A percentile compares a stretch with the other conserved stretches of the same genome.
phyloP scores from a whole-genome alignment of 108 stramenopile genomes.

The Cyclotella baltica region DNA sequence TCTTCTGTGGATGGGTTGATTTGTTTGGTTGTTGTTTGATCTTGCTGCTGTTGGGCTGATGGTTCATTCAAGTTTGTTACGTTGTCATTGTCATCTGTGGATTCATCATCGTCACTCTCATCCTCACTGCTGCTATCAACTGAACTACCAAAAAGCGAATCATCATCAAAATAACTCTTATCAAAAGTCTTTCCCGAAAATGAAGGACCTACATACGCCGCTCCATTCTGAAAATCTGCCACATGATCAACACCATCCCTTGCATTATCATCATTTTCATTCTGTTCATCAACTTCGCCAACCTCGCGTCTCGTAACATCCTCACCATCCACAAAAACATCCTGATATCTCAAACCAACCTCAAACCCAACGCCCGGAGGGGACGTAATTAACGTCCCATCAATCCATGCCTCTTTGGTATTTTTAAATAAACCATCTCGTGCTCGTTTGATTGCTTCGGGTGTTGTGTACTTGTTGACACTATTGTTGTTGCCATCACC shows the following conservation, averaged over 20 bases:
- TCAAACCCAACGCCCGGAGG: conserved; percentile 74
- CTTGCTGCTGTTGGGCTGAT: conserved; percentile 24
- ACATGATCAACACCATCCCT: conserved; percentile 1
- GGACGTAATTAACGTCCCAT: conserved; percentile 73
- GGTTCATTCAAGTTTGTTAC: neutral
- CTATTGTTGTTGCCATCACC: conserved; percentile 21
- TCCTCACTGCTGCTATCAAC: conserved; percentile 39
- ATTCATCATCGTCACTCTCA: conserved; percentile 31
- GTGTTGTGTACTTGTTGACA: conserved; percentile 46
- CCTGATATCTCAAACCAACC: conserved; percentile 70
- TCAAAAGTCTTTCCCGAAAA: conserved; percentile 43
- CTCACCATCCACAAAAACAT: conserved; percentile 61
- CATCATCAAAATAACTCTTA: conserved; percentile 78
- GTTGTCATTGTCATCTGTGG: conserved; percentile 29
- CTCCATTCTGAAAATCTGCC: neutral
- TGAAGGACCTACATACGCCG: neutral
- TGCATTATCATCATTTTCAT: neutral
- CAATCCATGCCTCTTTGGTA: conserved; percentile 62
- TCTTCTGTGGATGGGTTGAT: neutral
- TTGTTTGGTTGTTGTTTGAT: neutral
- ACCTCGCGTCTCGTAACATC: conserved; percentile 10
- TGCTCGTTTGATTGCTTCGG: conserved; percentile 58
- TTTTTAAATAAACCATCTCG: conserved; percentile 62
- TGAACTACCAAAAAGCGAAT: conserved; percentile 81
- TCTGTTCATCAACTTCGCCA: conserved; percentile 4